Conservation (phyloP, 2,329 filamentous ascomycete species). For the Colletotrichum tofieldiae region DNA sequence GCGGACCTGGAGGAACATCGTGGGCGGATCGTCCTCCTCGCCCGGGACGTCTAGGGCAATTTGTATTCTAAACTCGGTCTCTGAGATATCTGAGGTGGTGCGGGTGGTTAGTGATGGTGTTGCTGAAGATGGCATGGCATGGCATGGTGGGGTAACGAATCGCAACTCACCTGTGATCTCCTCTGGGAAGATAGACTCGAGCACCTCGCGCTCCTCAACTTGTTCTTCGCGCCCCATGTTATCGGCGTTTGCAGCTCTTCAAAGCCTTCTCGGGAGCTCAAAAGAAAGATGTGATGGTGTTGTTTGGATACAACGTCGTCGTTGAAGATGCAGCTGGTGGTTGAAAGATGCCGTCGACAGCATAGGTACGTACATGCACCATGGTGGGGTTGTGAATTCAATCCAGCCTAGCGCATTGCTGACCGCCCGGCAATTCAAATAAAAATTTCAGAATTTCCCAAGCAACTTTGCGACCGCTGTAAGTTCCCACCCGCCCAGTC, state of each 20-base stretch:
- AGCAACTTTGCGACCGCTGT: constrained; percentile 30
- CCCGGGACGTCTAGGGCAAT: constrained; percentile 85
- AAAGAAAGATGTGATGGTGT: background rate
- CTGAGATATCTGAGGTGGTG: constrained; percentile 81
- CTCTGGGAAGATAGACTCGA: constrained; percentile 98
- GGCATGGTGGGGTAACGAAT: constrained; percentile 45
- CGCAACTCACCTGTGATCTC: constrained; percentile 84
- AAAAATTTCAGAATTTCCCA: constrained; percentile 47
- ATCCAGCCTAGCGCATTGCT: constrained; percentile 42
- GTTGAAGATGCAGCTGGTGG: background rate
- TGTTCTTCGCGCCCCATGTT: constrained; percentile 87
- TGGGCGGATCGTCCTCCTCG: constrained; percentile 76
- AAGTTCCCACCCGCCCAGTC: constrained; percentile 18
- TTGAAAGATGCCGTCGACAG: constrained; percentile 11
- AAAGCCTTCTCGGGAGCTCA: background rate
- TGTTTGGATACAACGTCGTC: background rate
- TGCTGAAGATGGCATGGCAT: constrained; percentile 12
- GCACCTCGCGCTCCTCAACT: constrained; percentile 94
- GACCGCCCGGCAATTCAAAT: constrained; percentile 55
- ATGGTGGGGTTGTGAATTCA: constrained; percentile 40
- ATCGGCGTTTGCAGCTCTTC: background rate
- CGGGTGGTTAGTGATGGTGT: constrained; percentile 21
- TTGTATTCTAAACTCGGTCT: constrained; percentile 89
- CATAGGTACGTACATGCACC: constrained; percentile 36
- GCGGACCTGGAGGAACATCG: constrained; percentile 85